phyloP scores from a whole-genome alignment of 2,329 filamentous ascomycete species.

The Fonsecaea erecta region DNA sequence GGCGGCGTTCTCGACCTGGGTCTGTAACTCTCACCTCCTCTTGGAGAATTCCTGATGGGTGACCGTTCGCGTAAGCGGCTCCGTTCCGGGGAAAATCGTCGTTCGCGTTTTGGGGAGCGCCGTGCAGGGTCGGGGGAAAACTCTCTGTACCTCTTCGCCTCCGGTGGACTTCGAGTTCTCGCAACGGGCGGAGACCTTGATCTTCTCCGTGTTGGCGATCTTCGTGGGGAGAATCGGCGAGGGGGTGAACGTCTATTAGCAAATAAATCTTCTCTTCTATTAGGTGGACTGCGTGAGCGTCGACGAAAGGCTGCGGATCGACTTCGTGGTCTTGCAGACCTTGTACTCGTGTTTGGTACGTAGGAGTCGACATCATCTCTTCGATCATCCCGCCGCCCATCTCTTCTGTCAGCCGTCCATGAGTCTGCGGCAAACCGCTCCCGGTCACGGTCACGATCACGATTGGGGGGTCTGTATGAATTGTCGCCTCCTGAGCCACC shows the following conservation, averaged over 20 bases:
- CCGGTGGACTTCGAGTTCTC: constrained; percentile 42
- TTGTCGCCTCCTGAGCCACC: constrained; percentile 35
- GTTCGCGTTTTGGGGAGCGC: constrained; percentile 45
- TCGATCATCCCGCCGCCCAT: constrained; percentile 33
- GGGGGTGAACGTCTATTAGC: constrained; percentile 46
- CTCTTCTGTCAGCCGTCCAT: constrained; percentile 33
- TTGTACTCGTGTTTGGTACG: constrained; percentile 32
- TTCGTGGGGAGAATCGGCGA: constrained; percentile 49
- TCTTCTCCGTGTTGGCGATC: constrained; percentile 47
- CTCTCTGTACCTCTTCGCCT: constrained; percentile 45
- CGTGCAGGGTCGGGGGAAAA: constrained; percentile 41
- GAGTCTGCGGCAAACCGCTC: constrained; percentile 27
- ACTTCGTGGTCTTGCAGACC: constrained; percentile 42
- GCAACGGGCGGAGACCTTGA: constrained; percentile 47
- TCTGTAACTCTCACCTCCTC: constrained; percentile 47
- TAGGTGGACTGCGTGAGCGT: constrained; percentile 50
- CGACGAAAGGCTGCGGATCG: constrained; percentile 50
- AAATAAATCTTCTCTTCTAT: constrained; percentile 44
- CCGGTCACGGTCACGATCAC: constrained; percentile 27
- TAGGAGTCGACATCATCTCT: constrained; percentile 39
- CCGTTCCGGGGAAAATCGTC: constrained; percentile 40
- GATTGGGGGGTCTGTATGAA: constrained; percentile 34
- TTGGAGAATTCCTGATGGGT: constrained; percentile 33
- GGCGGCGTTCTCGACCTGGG: constrained; percentile 57
- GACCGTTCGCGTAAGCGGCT: constrained; percentile 40